Percentiles rank a stretch among this genome's conserved stretches.
Conservation (phyloP, 495 filamentous ascomycete genomes). For the Daldinia bambusicola region DNA sequence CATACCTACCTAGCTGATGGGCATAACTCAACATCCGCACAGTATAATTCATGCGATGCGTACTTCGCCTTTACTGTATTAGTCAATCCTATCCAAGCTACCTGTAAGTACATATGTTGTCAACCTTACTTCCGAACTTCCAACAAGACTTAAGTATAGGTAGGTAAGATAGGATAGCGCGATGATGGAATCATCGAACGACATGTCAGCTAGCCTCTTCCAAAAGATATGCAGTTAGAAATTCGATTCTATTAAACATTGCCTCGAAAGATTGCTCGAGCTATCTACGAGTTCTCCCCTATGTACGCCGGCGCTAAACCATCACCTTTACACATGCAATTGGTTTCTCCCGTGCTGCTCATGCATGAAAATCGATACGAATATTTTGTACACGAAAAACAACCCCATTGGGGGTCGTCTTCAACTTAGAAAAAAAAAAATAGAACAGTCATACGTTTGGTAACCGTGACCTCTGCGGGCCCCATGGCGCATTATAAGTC, state of each 20-base stretch:
- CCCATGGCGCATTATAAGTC: constrained; percentile 23
- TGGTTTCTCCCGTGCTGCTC: constrained; percentile 30
- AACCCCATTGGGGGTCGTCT: constrained; percentile 13
- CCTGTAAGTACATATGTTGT: constrained; percentile 1
- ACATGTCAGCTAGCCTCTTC: not conserved
- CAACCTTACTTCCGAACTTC: constrained; percentile 13
- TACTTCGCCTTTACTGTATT: not conserved
- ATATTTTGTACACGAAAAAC: constrained; percentile 34
- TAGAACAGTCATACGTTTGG: constrained; percentile 25
- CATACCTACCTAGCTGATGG: constrained; percentile 18
- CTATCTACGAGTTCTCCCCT: constrained; percentile 41
- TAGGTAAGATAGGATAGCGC: not conserved
- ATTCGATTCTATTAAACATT: constrained; percentile 40
- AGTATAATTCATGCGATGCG: constrained; percentile 6
- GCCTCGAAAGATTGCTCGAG: constrained; percentile 43
- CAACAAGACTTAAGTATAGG: not conserved
- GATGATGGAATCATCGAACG: not conserved
- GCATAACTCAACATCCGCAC: not conserved
- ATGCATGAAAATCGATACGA: constrained; percentile 38
- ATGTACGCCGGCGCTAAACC: constrained; percentile 45
- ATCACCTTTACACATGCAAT: constrained; percentile 41
- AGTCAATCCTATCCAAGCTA: not conserved
- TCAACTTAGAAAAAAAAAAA: constrained; percentile 20
- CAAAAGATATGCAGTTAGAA: constrained; percentile 1
- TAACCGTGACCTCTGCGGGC: constrained; percentile 15